phyloP scores from a whole-genome alignment of 768 basidiomycete species.

The Floccularia luteovirens region DNA sequence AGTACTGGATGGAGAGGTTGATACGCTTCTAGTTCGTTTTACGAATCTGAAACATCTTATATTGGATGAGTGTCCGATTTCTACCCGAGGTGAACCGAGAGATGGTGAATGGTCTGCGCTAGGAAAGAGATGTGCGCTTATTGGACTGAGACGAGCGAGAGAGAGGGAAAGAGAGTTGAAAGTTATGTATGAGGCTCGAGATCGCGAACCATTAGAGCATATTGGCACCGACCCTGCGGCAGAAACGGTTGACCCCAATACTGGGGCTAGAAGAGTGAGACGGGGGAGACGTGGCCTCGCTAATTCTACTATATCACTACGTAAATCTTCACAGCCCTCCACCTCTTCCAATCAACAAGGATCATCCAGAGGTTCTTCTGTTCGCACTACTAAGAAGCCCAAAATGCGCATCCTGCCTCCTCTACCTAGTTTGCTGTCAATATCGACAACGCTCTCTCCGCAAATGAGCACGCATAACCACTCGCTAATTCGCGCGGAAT shows the following conservation, averaged over 20 bases:
- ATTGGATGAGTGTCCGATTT: slow-evolving; percentile 56
- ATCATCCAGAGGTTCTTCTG: no score
- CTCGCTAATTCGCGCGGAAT: slow-evolving; percentile 37
- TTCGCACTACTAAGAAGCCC: slow-evolving; percentile 10
- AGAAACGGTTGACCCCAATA: slow-evolving; percentile 2
- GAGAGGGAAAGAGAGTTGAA: slow-evolving; percentile 61
- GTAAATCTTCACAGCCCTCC: slow-evolving; percentile 15
- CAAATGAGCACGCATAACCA: slow-evolving; percentile 23
- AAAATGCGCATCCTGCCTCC: slow-evolving; percentile 55
- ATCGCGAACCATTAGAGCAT: slow-evolving; percentile 4
- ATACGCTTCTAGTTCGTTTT: slow-evolving; percentile 44
- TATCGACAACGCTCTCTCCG: slow-evolving; percentile 34
- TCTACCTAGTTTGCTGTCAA: slow-evolving; percentile 35
- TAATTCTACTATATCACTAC: slow-evolving; percentile 55
- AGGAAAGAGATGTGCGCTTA: slow-evolving; percentile 54
- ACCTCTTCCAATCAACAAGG: slow-evolving; percentile 7
- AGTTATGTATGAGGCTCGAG: slow-evolving; percentile 34
- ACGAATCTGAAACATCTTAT: slow-evolving; percentile 53
- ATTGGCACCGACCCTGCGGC: slow-evolving; percentile 7
- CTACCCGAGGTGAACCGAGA: slow-evolving; percentile 46
- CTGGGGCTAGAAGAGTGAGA: slow-evolving; percentile 14
- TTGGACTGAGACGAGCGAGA: slow-evolving; percentile 51
- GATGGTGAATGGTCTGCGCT: slow-evolving; percentile 53
- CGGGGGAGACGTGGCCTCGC: slow-evolving; percentile 58
- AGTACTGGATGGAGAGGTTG: slow-evolving; percentile 46